Evolutionary conservation across 2,329 filamentous ascomycete species (phyloP), one percentile per base, ranked within the genome.

Genomic region (Furcasterigmium furcatum): DNA sequence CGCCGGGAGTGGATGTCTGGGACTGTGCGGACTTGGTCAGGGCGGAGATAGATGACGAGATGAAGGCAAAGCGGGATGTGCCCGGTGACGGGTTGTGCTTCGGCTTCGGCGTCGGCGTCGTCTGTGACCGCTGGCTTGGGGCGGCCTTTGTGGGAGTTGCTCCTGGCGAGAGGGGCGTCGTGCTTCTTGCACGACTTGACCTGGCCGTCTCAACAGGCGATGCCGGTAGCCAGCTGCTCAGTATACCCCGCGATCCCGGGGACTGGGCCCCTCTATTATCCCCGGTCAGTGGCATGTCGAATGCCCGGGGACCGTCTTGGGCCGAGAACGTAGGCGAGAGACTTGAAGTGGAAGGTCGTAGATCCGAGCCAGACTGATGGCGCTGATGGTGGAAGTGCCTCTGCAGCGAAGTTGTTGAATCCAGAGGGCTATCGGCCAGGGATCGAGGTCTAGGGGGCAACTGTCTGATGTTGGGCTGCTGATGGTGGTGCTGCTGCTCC

Each of bases 21-120:
- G 57, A 62, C 29, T 69, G 59, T 16, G 9, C 18, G 34, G n/a
- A 14, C 21, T 69, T 65, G 5, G 64, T 71, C 38, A 75, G 58
- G 10, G 71, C 64, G 5, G 73, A 67, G 58, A 76, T 65, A 41
- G 70, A 66, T 4, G 73, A 70, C 3, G 69, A 59, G 38, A 79
- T 60, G 52, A 77, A 73, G 32, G 69, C 66, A 49, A 77, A 68
- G 25, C 67, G 72, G 35, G 69, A 72, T 38, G 56, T 54, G n/a
- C 46, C 57, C 20, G 60, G 55, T 32, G 53, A 58, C 24, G 54
- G 45, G 43, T 38, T 49, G 22, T 58, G 40, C 38, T 55, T 64
- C n/a, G n/a, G n/a, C 46, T 68, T 69, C 9, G 68, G 60, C 13
- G 67, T 65, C 5, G 60, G 56, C 16, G 10, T 50, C 24, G 45